Percentiles rank a stretch among this genome's conserved stretches.
phyloP scores from a whole-genome alignment of 106 monocot genomes.

The Cymbidium sinense region DNA sequence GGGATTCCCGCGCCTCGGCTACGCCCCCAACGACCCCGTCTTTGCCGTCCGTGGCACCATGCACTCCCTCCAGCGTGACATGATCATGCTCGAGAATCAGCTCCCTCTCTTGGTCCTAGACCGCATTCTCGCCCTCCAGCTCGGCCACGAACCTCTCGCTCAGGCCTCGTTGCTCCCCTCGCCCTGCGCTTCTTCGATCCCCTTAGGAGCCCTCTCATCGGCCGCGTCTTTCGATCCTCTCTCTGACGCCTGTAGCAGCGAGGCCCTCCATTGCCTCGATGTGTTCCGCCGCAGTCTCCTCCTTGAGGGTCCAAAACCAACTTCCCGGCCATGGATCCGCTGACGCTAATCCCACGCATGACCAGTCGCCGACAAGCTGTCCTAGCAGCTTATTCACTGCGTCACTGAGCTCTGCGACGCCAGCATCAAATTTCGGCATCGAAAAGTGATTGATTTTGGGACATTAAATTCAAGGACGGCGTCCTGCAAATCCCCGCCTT shows the following conservation, averaged over 20 bases:
- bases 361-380: conserved; percentile 40
- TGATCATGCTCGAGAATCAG: conserved; percentile 91
- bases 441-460: conserved; percentile 69
- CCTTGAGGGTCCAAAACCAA: conserved; percentile 31
- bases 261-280: conserved; percentile 68
- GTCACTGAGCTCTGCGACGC: conserved; percentile 62
- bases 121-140: conserved; percentile 46
- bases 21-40: too few relatives aligned
- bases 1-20: conserved; percentile 47
- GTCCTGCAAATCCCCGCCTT: conserved; percentile 49
- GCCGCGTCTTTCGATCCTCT: conserved; percentile 26
- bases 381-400: conserved; percentile 72
- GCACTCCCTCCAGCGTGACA: conserved; percentile 68
- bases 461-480: conserved; percentile 51
- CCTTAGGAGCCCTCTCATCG: conserved; percentile 37
- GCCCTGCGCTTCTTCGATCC: conserved; percentile 70
- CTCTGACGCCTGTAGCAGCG: background rate
- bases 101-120: conserved; percentile 81
- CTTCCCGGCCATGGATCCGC: conserved; percentile 26
- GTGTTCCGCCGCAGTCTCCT: conserved; percentile 63
- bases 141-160: conserved; percentile 24
- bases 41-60: conserved; percentile 58
- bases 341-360: background rate
- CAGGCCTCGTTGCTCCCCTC: conserved; percentile 33
- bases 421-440: conserved; percentile 45